Evolutionary conservation across 345 rosid genomes (phyloP), one percentile per base, ranked within the genome.

Genomic region (Moringa oleifera): DNA sequence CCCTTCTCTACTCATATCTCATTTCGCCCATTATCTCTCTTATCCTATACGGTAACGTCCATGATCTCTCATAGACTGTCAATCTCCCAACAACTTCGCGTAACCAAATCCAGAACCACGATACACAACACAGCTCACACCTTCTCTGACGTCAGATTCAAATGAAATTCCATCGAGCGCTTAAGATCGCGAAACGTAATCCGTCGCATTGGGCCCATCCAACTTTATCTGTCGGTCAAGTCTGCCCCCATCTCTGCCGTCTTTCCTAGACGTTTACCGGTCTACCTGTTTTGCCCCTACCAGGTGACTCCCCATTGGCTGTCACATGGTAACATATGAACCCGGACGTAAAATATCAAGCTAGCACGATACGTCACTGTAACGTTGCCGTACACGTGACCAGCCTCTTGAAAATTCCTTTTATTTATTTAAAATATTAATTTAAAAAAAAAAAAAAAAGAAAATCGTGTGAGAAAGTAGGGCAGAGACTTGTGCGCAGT

Each of bases 311-410:
- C 8, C 8, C 33, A 28, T 28, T 28, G 3, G 33, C 33, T 28
- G 33, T 5, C 12, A 16, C 47, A 41, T 15, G 47, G 12, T n/a
- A n/a, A n/a, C n/a, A n/a, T n/a, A n/a, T n/a, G n/a, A 41, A 7
- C 13, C 12, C 12, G 17, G 47, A 41, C 47, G 13, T 1, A 41
- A 41, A 41, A 41, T 41, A 11, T 41, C 47, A 15, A 41, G 13
- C 13, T 28, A 2, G 33, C 8, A n/a, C 33, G 8, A 2, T 28
- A 28, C 33, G 33, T 73, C 72, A 54, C 70, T 66, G 72, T 66
- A 59, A 72, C 55, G 36, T 28, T 66, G 74, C 7, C 80, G 74
- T 69, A 57, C n/a, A 69, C 75, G 67, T 55, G 60, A 58, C 33
- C 17, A 6, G 23, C 18, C 19, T 53, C 11, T 22, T 37, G 7